phyloP scores from a whole-genome alignment of 257 asterid genomes.

The Craterostigma plantagineum region DNA sequence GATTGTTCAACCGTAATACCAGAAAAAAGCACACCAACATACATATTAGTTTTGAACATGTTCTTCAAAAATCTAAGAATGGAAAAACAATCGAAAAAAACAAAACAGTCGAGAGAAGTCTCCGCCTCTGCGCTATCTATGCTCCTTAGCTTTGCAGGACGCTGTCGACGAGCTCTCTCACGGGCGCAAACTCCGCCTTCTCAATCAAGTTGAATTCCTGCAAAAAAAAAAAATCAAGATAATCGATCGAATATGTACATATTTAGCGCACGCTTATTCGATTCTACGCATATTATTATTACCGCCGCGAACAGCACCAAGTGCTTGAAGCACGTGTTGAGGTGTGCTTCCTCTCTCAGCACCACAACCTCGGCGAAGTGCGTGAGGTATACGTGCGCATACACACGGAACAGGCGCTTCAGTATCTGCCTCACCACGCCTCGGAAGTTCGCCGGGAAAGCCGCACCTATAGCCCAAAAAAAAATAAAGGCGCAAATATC shows the following conservation, averaged over 20 bases:
- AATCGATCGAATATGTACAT: too few relatives aligned
- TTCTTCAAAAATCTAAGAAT: too few relatives aligned
- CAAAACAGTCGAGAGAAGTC: too few relatives aligned
- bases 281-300: not conserved
- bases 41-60: too few relatives aligned
- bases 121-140: too few relatives aligned
- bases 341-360: slow-evolving; percentile 3
- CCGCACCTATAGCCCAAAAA: too few relatives aligned
- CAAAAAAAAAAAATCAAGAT: too few relatives aligned
- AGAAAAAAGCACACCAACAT: too few relatives aligned
- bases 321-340: slow-evolving; percentile 6
- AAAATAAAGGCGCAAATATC: too few relatives aligned
- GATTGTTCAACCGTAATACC: too few relatives aligned
- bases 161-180: not conserved
- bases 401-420: not conserved
- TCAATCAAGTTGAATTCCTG: slow-evolving; percentile 5
- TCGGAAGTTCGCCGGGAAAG: not conserved
- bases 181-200: slow-evolving; percentile 3
- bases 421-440: slow-evolving; percentile 1
- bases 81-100: too few relatives aligned
- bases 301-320: not conserved
- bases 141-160: not conserved
- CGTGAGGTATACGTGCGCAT: slow-evolving; percentile 2
- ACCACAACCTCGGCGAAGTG: slow-evolving; percentile 1
- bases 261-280: not conserved